Evolutionary conservation across 73 alveolate genomes (phyloP), one percentile per base, ranked within the genome.

Genomic region (Loxodes magnus): DNA sequence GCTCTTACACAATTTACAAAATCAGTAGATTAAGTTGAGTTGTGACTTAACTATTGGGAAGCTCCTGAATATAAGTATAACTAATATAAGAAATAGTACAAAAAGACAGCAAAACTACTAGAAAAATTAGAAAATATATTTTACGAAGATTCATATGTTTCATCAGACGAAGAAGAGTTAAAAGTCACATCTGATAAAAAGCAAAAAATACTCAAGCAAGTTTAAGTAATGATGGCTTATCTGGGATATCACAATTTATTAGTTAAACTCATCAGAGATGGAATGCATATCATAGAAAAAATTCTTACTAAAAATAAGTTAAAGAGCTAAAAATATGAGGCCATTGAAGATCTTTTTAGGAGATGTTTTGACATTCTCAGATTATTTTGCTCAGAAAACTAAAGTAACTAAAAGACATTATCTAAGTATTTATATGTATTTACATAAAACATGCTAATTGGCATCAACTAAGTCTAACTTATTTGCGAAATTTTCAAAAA

Each of bases 401-500:
- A 46, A 21, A 61, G 55, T 33, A 69, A 69, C 43, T 35, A 69
- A 51, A 42, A 44, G 6, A 43, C 39, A 17, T 36, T 69, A 0
- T 42, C 34, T 23, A 20, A 69, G 7, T 28, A 43, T 12, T 15
- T 69, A 9, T 41, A 60, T 60, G 69, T 30, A 5, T 19, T 41
- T 22, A 27, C 51, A 14, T 38, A 69, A 21, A 62, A 44, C 20
- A 12, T 69, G 14, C 59, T 48, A 15, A 33, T 63, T n/a, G 70
- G n/a, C n/a, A n/a, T n/a, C n/a, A n/a, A n/a, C 2, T 52, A 69
- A 64, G 39, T 69, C 9, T 55, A 53, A 23, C 33, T 69, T n/a
- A 64, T 69, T 1, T 69, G 83, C 26, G 83, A 69, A 37, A 69
- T 69, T n/a, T 69, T 22, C 30, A 59, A 33, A 36, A 71, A 69